Percentiles rank a stretch among this genome's conserved stretches.
These are phyloP conservation scores for Aspergillus nanangensis DNA, from an alignment of 495 filamentous ascomycete species.

Conservation along the genomic window DNA sequence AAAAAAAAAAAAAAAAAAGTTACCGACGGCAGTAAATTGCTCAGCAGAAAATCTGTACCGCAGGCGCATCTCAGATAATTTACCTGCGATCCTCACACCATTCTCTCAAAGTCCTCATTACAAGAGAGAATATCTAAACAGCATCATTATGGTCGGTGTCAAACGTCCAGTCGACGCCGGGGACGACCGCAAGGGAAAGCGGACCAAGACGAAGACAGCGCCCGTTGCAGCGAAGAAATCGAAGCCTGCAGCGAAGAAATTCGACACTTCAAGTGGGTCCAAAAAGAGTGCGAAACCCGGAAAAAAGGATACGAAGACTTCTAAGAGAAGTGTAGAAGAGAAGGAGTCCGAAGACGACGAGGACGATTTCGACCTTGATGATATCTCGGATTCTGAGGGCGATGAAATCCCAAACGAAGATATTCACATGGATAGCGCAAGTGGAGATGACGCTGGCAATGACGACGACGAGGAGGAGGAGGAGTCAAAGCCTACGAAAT, in stretches of 20 bases:
- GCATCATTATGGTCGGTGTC: slow-evolving; percentile 36
- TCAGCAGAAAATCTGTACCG: slow-evolving; percentile 9
- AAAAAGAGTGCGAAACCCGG: slow-evolving; percentile 23
- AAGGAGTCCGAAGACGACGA: slow-evolving; percentile 30
- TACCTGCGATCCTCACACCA: background rate
- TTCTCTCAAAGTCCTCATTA: slow-evolving; percentile 2
- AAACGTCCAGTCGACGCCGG: slow-evolving; percentile 39
- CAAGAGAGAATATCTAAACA: slow-evolving; percentile 2
- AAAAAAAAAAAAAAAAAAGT: slow-evolving; percentile 32
- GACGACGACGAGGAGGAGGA: slow-evolving; percentile 27
- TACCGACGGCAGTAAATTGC: slow-evolving; percentile 16
- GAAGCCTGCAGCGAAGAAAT: slow-evolving; percentile 32
- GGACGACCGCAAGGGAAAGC: slow-evolving; percentile 46
- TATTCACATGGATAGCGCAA: slow-evolving; percentile 33
- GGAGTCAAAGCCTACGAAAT: slow-evolving; percentile 9
- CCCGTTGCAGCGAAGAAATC: slow-evolving; percentile 31
- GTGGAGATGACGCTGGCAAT: slow-evolving; percentile 22
- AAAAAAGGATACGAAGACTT: slow-evolving; percentile 32
- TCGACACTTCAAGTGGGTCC: slow-evolving; percentile 19
- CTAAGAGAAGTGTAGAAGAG: slow-evolving; percentile 28
- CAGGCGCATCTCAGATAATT: slow-evolving; percentile 5
- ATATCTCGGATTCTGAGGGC: slow-evolving; percentile 38
- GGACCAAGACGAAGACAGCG: slow-evolving; percentile 38
- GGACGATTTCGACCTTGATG: slow-evolving; percentile 41
- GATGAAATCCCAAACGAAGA: slow-evolving; percentile 30